Evolutionary conservation across 2,329 filamentous ascomycete species (phyloP).

Genomic region (Cytospora leucostoma): DNA sequence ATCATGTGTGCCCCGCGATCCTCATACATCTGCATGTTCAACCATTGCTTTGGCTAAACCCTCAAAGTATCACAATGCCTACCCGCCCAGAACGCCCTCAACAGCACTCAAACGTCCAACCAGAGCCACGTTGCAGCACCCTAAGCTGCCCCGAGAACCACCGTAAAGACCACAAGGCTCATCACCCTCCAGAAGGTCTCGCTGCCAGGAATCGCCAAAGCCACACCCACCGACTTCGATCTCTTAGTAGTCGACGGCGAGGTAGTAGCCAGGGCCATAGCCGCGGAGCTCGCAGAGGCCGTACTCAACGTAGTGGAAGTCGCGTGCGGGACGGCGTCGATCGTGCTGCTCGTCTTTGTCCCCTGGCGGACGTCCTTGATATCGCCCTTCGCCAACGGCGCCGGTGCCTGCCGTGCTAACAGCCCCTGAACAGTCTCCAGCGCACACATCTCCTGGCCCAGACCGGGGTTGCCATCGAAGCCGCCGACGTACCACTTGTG

Average conservation of each 20-base stretch:
- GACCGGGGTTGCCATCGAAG: conserved; percentile 56
- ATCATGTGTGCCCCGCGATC: neutral
- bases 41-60: too few relatives aligned
- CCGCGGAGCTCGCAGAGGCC: conserved; percentile 5
- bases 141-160: conserved; percentile 10
- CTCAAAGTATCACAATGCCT: neutral
- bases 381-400: conserved; percentile 50
- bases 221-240: conserved; percentile 22
- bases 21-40: neutral
- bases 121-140: conserved; percentile 15
- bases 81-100: neutral
- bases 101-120: neutral
- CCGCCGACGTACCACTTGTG: conserved; percentile 62
- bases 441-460: conserved; percentile 67
- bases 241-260: conserved; percentile 22
- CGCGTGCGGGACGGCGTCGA: neutral
- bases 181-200: conserved; percentile 11
- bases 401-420: conserved; percentile 45
- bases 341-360: neutral
- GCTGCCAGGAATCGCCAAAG: conserved; percentile 10
- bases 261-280: conserved; percentile 1
- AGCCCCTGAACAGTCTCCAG: conserved; percentile 65
- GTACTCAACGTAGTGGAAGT: neutral
- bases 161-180: conserved; percentile 1
- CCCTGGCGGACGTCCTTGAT: conserved; percentile 47